These are phyloP conservation scores for Zoysia japonica DNA, from an alignment of 176 grass and related monocot genomes.

Conservation along the genomic window DNA sequence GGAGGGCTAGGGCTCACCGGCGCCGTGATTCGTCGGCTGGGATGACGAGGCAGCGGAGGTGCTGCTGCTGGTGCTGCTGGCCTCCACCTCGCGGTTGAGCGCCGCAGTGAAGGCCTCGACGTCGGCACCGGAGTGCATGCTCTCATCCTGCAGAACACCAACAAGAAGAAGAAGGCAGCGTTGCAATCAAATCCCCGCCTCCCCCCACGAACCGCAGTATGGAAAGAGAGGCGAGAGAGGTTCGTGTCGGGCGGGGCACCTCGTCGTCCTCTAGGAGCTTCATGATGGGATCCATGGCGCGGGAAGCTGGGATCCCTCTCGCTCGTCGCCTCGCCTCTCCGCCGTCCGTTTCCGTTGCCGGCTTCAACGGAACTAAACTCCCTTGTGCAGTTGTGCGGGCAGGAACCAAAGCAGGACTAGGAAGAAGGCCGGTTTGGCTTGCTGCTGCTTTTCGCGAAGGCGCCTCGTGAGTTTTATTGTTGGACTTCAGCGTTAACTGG, in stretches of 20 bases:
- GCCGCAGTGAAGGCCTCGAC: constrained; percentile 89
- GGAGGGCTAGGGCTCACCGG: constrained; percentile 43
- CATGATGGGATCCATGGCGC: constrained; percentile 88
- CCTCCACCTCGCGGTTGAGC: constrained; percentile 92
- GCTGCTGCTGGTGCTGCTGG: constrained; percentile 38
- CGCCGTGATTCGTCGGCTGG: constrained; percentile 45
- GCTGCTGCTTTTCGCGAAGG: not conserved
- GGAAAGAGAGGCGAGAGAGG: constrained; percentile 9
- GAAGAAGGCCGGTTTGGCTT: not conserved
- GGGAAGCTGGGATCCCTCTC: not conserved
- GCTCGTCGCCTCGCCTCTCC: not conserved
- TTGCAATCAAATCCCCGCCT: constrained; percentile 9
- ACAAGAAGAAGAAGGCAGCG: constrained; percentile 34
- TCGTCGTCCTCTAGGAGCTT: constrained; percentile 91
- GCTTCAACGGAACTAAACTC: constrained; percentile 17
- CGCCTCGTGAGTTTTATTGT: not conserved
- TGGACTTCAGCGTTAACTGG: not conserved
- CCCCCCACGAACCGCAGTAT: constrained; percentile 20
- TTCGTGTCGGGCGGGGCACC: constrained; percentile 41
- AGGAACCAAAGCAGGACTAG: not conserved
- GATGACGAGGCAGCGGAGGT: constrained; percentile 22
- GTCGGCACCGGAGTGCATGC: constrained; percentile 86
- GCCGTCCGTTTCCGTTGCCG: constrained; percentile 9
- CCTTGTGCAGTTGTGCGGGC: constrained; percentile 6
- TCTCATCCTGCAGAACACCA: constrained; percentile 70